phyloP scores from a whole-genome alignment of 805 yeast genomes.

The Tetrapisispora namnaoensis region DNA sequence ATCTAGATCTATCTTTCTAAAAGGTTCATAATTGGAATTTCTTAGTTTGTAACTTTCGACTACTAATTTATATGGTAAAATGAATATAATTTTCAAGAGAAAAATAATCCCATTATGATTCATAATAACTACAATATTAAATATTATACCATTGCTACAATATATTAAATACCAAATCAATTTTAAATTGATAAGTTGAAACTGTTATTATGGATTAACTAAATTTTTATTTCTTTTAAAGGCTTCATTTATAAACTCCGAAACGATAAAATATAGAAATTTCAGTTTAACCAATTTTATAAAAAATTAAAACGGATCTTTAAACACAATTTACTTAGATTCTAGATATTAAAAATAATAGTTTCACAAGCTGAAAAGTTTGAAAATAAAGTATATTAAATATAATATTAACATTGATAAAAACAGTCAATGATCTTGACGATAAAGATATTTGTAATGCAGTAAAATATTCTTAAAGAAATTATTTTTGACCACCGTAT shows the following conservation, averaged over 20 bases:
- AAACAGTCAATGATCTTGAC: neutral
- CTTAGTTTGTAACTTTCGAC: neutral
- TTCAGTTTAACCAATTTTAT: no score
- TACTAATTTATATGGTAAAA: slow-evolving; percentile 4
- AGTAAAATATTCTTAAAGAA: neutral
- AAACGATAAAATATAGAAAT: no score
- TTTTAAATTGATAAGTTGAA: no score
- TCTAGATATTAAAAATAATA: no score
- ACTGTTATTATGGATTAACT: no score
- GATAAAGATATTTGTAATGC: neutral
- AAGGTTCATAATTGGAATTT: neutral
- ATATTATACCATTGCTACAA: neutral
- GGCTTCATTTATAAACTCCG: no score
- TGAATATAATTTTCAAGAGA: slow-evolving; percentile 4
- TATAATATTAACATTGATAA: no score
- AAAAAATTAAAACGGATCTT: no score
- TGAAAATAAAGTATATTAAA: no score
- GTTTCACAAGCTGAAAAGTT: no score
- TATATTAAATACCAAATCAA: neutral
- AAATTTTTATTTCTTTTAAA: no score
- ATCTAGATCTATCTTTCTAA: neutral
- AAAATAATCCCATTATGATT: slow-evolving; percentile 3
- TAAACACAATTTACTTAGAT: no score
- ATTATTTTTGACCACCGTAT: slow-evolving; percentile 62
- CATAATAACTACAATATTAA: neutral